Conservation (phyloP, 768 basidiomycete genomes). For the Lentinula raphanica region DNA sequence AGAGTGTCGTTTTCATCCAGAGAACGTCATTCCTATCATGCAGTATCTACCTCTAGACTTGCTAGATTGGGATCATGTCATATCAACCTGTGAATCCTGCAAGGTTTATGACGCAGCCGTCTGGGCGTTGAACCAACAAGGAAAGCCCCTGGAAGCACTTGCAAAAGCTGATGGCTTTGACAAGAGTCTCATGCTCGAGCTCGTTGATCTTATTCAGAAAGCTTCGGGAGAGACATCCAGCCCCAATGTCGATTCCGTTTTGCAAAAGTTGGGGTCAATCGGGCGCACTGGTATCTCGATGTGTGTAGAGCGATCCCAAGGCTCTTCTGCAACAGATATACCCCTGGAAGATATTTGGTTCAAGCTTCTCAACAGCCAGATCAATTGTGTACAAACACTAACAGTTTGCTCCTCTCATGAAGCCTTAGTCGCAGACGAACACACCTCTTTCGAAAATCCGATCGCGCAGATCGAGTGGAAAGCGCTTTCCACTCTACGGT, state of each 20-base stretch:
- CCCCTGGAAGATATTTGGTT: conserved; percentile 87
- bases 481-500: conserved; percentile 52
- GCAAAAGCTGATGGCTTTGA: conserved; percentile 58
- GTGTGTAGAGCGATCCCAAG: conserved; percentile 63
- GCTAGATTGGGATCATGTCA: conserved; percentile 52
- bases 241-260: not conserved
- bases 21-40: conserved; percentile 57
- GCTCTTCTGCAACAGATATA: conserved; percentile 31
- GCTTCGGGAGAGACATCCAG: not conserved
- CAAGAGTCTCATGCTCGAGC: conserved; percentile 38
- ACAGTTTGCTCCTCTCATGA: conserved; percentile 36
- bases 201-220: conserved; percentile 34
- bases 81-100: conserved; percentile 60
- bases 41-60: conserved; percentile 45
- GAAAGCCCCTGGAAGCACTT: conserved; percentile 61
- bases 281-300: conserved; percentile 58
- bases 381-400: conserved; percentile 70
- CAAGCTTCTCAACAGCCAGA: conserved; percentile 74
- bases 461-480: conserved; percentile 19
- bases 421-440: conserved; percentile 10
- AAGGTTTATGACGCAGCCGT: conserved; percentile 72
- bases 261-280: conserved; percentile 44
- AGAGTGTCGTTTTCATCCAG: conserved; percentile 67
- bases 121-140: conserved; percentile 70
- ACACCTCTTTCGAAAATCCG: conserved; percentile 16